Evolutionary conservation across 768 basidiomycete species (phyloP).

Genomic region (Tricholoma saponaceum): DNA sequence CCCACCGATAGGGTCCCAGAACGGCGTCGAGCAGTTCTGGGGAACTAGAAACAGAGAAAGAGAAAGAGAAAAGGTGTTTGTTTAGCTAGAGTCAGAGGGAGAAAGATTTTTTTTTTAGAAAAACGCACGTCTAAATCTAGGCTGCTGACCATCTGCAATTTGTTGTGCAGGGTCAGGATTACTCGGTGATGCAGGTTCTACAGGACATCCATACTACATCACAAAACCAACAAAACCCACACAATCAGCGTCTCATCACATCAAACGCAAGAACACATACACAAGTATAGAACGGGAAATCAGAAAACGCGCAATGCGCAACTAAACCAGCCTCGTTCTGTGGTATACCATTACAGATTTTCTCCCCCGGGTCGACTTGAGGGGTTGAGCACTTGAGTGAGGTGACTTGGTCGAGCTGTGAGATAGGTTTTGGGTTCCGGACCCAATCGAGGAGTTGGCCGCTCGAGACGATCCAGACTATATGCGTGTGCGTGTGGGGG

Average conservation of each 20-base stretch:
- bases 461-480: constrained; percentile 73
- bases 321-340: constrained; percentile 61
- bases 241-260: not conserved
- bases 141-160: constrained; percentile 35
- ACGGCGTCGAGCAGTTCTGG: constrained; percentile 69
- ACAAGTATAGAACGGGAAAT: constrained; percentile 80
- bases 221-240: not conserved
- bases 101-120: no score
- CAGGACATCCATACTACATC: constrained; percentile 70
- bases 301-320: constrained; percentile 57
- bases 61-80: no score
- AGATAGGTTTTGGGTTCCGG: constrained; percentile 58
- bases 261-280: constrained; percentile 34
- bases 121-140: constrained; percentile 53
- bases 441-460: constrained; percentile 75
- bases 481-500: not conserved
- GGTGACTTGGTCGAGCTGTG: constrained; percentile 48
- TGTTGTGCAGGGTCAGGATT: constrained; percentile 69
- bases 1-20: constrained; percentile 75
- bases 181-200: constrained; percentile 42
- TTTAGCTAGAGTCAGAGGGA: not conserved
- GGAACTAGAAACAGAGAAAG: constrained; percentile 43
- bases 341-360: constrained; percentile 79
- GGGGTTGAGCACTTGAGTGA: constrained; percentile 66
- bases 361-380: constrained; percentile 42